Evolutionary conservation across 2,329 filamentous ascomycete genomes (phyloP), one percentile per base, ranked within the genome.

Genomic region (Monosporascus ibericus): DNA sequence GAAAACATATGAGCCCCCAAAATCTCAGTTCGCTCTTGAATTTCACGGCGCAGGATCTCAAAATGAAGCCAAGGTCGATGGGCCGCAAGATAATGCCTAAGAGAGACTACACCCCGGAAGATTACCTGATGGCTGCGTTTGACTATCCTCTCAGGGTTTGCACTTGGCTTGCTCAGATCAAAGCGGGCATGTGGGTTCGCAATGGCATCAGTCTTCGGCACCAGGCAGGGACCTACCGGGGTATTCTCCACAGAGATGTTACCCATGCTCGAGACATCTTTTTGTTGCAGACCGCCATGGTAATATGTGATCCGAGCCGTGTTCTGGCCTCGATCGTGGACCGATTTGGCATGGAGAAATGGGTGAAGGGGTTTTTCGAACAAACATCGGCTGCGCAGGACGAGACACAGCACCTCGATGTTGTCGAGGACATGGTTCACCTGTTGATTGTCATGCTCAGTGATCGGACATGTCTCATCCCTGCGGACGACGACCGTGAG

Each of bases 121-220:
- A 95, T 66, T 86, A 92, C 63, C 75, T 96, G 22, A 85, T 96
- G 68, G 86, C 88, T 2, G 83, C 91, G 49, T 96, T 99, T 63
- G 94, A 99, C 68, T 96, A 90, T 63, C 92, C 95, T 1, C 76
- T 99, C 4, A 82, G 95, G 49, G 92, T 97, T 1, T 96, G 91
- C 67, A 91, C 90, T 20, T 99, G 94, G 94, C 77, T 99, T 34
- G 89, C 94, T 6, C 95, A 99, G 73, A 97, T 99, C 84, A 96
- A 95, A 69, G 91, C 92, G 18, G 90, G 91, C 49, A 95, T 97
- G 85, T 99, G 95, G 94, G 92, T 99, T 57, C 85, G 94, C 52
- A 99, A 99, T 66, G 94, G 94, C 2, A 90, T 99, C 65, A 97
- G 92, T 63, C 80, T 99, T 49, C 85, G 92, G 39, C 94, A 99